Conservation (phyloP, 768 basidiomycete species). For the Rhizopogon vesiculosus region DNA sequence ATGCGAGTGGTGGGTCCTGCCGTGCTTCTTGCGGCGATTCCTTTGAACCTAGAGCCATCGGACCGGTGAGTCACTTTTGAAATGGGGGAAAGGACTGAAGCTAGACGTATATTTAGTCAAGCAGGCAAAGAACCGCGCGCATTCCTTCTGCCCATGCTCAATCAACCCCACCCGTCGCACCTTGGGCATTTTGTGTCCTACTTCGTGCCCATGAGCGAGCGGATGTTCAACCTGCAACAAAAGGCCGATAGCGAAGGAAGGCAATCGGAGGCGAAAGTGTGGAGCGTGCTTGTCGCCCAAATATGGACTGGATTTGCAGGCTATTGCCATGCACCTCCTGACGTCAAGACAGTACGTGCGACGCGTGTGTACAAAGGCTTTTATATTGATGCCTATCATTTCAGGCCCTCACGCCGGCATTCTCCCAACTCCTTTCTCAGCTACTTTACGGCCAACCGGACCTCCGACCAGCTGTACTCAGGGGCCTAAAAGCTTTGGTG, state of each 20-base stretch:
- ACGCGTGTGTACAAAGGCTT: neutral
- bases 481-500: constrained; percentile 75
- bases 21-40: constrained; percentile 66
- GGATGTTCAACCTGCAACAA: constrained; percentile 85
- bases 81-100: constrained; percentile 1
- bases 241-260: constrained; percentile 70
- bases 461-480: constrained; percentile 78
- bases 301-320: constrained; percentile 90
- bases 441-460: constrained; percentile 87
- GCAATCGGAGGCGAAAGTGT: constrained; percentile 87
- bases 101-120: constrained; percentile 37
- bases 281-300: constrained; percentile 90
- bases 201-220: constrained; percentile 92
- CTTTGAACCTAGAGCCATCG: constrained; percentile 80
- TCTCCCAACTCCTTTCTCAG: constrained; percentile 89
- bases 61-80: constrained; percentile 56
- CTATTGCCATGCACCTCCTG: constrained; percentile 80
- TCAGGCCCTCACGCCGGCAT: constrained; percentile 69
- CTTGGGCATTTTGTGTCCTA: constrained; percentile 82
- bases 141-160: constrained; percentile 84
- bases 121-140: constrained; percentile 82
- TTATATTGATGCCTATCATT: constrained; percentile 3
- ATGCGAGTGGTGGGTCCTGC: constrained; percentile 86
- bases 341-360: constrained; percentile 59
- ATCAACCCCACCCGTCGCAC: constrained; percentile 75